Percentiles rank a stretch among this genome's conserved stretches.
Evolutionary conservation across 257 asterid species (phyloP).

Genomic region (Fraxinus pennsylvanica): DNA sequence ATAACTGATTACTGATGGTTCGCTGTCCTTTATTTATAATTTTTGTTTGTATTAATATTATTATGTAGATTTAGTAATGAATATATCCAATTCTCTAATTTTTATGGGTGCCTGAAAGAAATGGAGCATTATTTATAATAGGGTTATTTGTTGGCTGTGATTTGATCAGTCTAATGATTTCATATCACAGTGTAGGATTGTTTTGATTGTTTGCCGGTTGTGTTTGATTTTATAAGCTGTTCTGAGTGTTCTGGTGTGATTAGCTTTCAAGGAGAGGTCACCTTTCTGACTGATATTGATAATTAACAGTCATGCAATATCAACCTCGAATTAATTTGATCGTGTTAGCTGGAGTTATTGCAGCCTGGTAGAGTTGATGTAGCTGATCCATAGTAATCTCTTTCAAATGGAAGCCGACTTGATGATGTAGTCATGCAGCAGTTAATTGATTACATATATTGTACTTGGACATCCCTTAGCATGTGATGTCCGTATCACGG

Average conservation of each 20-base stretch:
- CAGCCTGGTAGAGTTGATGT: background rate
- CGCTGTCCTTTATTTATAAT: background rate
- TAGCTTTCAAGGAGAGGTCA: conserved; percentile 2
- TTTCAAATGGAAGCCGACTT: background rate
- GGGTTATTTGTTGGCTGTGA: background rate
- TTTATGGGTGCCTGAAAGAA: background rate
- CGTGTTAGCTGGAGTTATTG: background rate
- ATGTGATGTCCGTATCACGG: background rate
- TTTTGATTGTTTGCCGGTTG: background rate
- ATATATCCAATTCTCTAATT: background rate
- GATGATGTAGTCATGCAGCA: background rate
- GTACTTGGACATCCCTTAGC: conserved; percentile 5
- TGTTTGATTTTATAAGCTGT: conserved; percentile 9
- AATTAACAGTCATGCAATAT: background rate
- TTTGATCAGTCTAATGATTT: background rate
- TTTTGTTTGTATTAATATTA: background rate
- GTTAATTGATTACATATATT: background rate
- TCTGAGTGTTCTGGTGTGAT: background rate
- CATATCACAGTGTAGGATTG: background rate
- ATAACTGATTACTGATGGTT: background rate
- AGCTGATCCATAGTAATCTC: background rate
- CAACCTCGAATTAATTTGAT: conserved; percentile 4
- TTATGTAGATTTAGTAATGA: background rate
- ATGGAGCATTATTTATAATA: background rate
- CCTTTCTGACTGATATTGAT: background rate